phyloP scores from a whole-genome alignment of 257 asterid genomes.

The Jaltomata sinuosa region DNA sequence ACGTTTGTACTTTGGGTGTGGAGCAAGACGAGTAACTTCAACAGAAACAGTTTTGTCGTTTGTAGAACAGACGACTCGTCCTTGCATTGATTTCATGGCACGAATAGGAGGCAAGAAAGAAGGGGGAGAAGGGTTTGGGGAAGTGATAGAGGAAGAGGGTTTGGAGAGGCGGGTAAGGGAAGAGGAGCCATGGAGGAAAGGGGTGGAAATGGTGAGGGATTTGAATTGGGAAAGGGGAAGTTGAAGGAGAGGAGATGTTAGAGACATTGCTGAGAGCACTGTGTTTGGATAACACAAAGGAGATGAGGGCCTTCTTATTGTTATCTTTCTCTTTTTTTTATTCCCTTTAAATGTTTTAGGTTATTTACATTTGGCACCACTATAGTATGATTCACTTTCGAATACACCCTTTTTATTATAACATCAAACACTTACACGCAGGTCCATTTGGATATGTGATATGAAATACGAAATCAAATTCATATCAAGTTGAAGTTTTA shows the following conservation, averaged over 20 bases:
- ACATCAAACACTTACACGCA: not conserved
- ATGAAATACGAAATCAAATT: too few species aligned
- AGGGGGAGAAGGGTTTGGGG: slow-evolving; percentile 20
- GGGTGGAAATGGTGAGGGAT: slow-evolving; percentile 37
- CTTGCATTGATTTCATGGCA: slow-evolving; percentile 67
- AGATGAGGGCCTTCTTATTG: not conserved
- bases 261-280: slow-evolving; percentile 39
- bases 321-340: not conserved
- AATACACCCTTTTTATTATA: not conserved
- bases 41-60: slow-evolving; percentile 87
- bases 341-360: not conserved
- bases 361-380: not conserved
- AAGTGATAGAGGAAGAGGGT: slow-evolving; percentile 18
- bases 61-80: slow-evolving; percentile 68
- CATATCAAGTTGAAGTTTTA: too few species aligned
- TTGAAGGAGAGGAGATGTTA: slow-evolving; percentile 26
- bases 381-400: too few species aligned
- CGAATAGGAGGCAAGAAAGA: slow-evolving; percentile 35
- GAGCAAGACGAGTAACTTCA: slow-evolving; percentile 78
- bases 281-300: slow-evolving; percentile 7
- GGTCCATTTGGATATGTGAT: too few species aligned
- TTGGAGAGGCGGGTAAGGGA: slow-evolving; percentile 29
- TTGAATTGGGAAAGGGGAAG: slow-evolving; percentile 44
- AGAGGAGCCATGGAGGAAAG: slow-evolving; percentile 78
- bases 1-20: slow-evolving; percentile 95